Evolutionary conservation across 768 basidiomycete genomes (phyloP).

Genomic region (Tylopilus vinaceipallidus): DNA sequence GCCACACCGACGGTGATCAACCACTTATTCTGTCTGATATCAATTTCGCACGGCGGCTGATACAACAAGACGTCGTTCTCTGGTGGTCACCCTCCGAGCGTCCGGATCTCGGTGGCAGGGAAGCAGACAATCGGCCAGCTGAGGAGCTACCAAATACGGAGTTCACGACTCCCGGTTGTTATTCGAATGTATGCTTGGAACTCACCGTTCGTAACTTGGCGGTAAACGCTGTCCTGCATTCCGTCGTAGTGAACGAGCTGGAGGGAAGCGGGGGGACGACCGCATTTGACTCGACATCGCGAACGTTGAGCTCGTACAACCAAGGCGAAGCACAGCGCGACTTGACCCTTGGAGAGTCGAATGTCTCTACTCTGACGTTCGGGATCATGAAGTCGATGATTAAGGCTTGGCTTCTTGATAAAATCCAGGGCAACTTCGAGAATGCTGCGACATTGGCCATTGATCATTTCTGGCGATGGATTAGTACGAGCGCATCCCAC

Average conservation of each 20-base stretch:
- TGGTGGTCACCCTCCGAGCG: constrained; percentile 95
- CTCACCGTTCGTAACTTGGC: constrained; percentile 89
- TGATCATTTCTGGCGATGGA: constrained; percentile 98
- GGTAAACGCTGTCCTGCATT: constrained; percentile 91
- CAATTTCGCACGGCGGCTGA: constrained; percentile 82
- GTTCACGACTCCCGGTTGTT: constrained; percentile 80
- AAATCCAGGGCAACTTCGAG: constrained; percentile 64
- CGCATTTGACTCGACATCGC: constrained; percentile 90
- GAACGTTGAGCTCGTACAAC: constrained; percentile 86
- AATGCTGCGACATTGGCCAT: constrained; percentile 70
- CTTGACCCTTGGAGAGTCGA: constrained; percentile 84
- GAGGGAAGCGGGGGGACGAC: constrained; percentile 94
- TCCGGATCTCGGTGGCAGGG: constrained; percentile 92
- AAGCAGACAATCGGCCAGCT: constrained; percentile 74
- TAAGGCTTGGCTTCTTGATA: constrained; percentile 87
- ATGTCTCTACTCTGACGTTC: constrained; percentile 85
- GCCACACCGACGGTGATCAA: constrained; percentile 89
- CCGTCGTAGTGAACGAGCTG: constrained; percentile 92
- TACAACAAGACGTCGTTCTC: constrained; percentile 85
- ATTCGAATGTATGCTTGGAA: constrained; percentile 91
- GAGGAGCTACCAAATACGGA: constrained; percentile 85
- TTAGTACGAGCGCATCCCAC: constrained; percentile 77
- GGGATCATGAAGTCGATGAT: constrained; percentile 83
- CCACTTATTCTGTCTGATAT: constrained; percentile 87
- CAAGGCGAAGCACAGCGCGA: constrained; percentile 58